Base-by-base conservation (phyloP, 495 filamentous ascomycete species). In the Neurospora sp. region DNA sequence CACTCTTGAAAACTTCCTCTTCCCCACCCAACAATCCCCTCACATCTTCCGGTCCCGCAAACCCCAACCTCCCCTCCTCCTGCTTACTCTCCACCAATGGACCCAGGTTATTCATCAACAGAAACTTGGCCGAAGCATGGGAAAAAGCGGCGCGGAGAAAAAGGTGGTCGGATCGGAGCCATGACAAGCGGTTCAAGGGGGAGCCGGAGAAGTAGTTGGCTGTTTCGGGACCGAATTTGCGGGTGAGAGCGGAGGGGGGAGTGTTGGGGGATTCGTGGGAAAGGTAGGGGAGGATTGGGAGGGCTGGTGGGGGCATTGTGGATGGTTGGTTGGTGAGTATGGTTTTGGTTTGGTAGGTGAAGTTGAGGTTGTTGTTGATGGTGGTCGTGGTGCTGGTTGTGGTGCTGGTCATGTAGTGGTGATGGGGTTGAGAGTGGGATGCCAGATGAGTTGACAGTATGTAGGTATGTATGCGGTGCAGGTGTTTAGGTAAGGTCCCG, bases 161-260 rank as follows among this genome's bases (percentile, higher is more conserved):
- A 5, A 80, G 77, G 75, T 94, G 89, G 74, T 97, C 91, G 21
- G 86, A 84, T 36, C 96, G 92, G 45, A 98, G 85, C 80, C 98
- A 99, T 2, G 93, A 94, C 3, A 98, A 86, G 6, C 87, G 83
- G 77, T 89, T 89, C 37, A 89, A 75, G 1, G 86, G 85, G 69
- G 80, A 82, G 87, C 94, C 93, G 73, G 93, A 92, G 85, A 97
- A 98, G 87, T 98, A 99, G 84, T 99, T 98, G 76, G 91, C 90
- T 15, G 93, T 89, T 84, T 98, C 96, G 76, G 86, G 90, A 77
- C 96, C 96, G 81, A 97, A 98, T 74, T 92, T 96, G 69, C 90
- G 87, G 59, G 91, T 89, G 76, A 99, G 84, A 90, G 94, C 94
- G 8, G 92, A 93, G 84, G 91, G 89, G 76, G 98, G 84, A 90